phyloP scores from a whole-genome alignment of 139 green algal species.

The Pleodorina starrii region DNA sequence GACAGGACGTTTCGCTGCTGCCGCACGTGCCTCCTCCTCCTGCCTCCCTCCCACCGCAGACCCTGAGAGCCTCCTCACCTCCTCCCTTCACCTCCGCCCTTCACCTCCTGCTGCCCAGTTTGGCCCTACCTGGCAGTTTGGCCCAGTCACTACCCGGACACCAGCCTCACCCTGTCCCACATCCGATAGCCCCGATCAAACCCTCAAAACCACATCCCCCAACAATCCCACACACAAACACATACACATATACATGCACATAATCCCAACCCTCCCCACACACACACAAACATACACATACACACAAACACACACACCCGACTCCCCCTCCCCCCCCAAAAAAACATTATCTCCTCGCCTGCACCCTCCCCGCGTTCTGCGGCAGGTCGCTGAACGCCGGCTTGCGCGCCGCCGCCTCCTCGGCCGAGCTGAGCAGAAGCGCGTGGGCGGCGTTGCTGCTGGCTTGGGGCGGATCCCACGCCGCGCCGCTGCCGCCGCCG shows the following conservation, averaged over 20 bases:
- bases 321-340: not conserved
- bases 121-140: too few species aligned
- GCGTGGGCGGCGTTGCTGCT: not conserved
- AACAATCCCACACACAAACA: not conserved
- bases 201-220: not conserved
- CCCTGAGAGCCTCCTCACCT: too few species aligned
- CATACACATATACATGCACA: not conserved
- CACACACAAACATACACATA: not conserved
- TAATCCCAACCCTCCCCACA: not conserved
- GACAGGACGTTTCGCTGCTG: too few species aligned
- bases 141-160: too few species aligned
- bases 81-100: too few species aligned
- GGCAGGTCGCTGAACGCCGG: slow-evolving; percentile 44
- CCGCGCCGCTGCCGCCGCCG: not conserved
- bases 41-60: too few species aligned
- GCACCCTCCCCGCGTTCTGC: slow-evolving; percentile 45
- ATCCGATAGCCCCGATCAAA: too few species aligned
- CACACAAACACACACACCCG: not conserved
- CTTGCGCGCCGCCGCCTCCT: slow-evolving; percentile 8
- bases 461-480: not conserved
- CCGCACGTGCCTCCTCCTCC: too few species aligned
- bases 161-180: too few species aligned
- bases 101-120: too few species aligned
- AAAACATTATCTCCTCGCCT: not conserved
- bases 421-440: not conserved